phyloP scores from a whole-genome alignment of 257 asterid genomes.

The Asclepias syriaca region DNA sequence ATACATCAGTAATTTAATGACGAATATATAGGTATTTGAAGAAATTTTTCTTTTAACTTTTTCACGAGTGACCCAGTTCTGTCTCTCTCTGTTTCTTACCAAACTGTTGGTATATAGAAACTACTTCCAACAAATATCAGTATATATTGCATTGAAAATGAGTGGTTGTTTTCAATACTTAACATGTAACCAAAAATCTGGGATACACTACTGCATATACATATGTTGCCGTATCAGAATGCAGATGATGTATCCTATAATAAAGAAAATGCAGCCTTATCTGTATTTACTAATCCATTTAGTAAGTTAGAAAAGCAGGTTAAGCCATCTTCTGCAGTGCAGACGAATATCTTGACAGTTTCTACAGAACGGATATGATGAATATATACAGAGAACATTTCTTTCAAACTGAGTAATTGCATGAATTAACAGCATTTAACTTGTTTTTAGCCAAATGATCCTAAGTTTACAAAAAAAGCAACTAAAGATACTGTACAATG shows the following conservation, averaged over 20 bases:
- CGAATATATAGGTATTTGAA: neutral
- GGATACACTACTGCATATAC: neutral
- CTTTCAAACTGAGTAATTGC: neutral
- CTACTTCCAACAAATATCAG: neutral
- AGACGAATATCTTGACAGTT: neutral
- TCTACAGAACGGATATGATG: neutral
- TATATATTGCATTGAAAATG: neutral
- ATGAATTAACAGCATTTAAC: neutral
- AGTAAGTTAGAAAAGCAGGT: neutral
- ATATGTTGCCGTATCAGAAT: neutral
- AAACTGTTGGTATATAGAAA: neutral
- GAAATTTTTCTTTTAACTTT: neutral
- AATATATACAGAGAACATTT: neutral
- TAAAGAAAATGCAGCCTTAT: neutral
- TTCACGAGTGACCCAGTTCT: neutral
- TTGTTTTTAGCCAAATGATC: slow-evolving; percentile 2
- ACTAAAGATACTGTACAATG: slow-evolving; percentile 1
- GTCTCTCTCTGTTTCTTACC: neutral
- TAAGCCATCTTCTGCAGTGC: neutral
- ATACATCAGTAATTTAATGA: neutral
- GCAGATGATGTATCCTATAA: neutral
- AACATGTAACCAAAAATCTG: neutral
- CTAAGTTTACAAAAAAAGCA: slow-evolving; percentile 5
- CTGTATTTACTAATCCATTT: neutral
- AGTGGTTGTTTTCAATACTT: neutral